Percentiles rank a stretch among this genome's conserved stretches.
These are phyloP conservation scores for Hyphodiscus sp. DNA, from an alignment of 2,329 filamentous ascomycete species.

Conservation along the genomic window DNA sequence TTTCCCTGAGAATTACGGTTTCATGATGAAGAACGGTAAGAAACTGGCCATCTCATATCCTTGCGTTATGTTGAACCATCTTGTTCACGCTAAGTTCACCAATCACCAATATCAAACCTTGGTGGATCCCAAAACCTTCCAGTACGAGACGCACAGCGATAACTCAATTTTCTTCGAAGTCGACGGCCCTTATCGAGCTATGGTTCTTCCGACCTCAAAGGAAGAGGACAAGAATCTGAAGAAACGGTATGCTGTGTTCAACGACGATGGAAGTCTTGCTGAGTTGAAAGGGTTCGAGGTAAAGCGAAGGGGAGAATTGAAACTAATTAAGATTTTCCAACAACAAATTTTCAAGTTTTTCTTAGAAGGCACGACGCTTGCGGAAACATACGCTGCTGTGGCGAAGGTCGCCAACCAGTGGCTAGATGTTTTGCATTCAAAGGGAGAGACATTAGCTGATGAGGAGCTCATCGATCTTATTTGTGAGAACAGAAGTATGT, in stretches of 20 bases:
- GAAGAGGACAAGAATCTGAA: slow-evolving; percentile 99
- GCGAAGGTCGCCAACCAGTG: slow-evolving; percentile 93
- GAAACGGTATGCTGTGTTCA: slow-evolving; percentile 98
- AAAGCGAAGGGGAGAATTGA: slow-evolving; percentile 93
- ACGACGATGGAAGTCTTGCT: slow-evolving; percentile 90
- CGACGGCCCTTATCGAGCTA: slow-evolving; percentile 93
- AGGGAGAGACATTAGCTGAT: slow-evolving; percentile 83
- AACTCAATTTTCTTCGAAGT: slow-evolving; percentile 99
- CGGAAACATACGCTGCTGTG: slow-evolving; percentile 85
- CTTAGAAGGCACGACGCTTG: slow-evolving; percentile 78
- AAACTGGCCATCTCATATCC: slow-evolving; percentile 96
- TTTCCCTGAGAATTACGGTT: slow-evolving; percentile 93
- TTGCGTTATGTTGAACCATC: slow-evolving; percentile 97
- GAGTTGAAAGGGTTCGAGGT: slow-evolving; percentile 97
- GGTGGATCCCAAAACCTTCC: slow-evolving; percentile 69
- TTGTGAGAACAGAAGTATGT: slow-evolving; percentile 98
- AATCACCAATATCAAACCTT: slow-evolving; percentile 97
- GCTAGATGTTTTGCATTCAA: slow-evolving; percentile 89
- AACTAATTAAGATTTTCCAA: slow-evolving; percentile 99
- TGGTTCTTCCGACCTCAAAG: slow-evolving; percentile 95
- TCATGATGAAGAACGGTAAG: slow-evolving; percentile 93
- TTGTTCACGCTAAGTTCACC: slow-evolving; percentile 90
- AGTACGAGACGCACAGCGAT: slow-evolving; percentile 95
- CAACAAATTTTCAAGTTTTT: slow-evolving; percentile 99
- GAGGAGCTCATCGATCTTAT: slow-evolving; percentile 99